phyloP scores from a whole-genome alignment of 1,284 basidiomycete species.

The Chalciporus piperatoides region DNA sequence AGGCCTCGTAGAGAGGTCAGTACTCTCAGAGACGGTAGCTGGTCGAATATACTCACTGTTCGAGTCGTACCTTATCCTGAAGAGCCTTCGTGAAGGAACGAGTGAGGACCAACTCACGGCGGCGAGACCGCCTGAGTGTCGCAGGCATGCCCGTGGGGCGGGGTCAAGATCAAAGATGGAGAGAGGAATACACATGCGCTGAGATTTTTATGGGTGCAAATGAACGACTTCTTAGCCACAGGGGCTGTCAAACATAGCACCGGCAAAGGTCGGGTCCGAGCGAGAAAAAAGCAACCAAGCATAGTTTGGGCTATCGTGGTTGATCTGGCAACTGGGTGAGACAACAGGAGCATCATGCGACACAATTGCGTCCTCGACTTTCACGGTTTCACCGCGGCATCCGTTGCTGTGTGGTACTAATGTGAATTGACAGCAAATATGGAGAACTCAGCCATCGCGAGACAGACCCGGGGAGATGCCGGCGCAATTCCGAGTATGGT shows the following conservation, averaged over 20 bases:
- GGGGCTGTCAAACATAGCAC: constrained; percentile 20
- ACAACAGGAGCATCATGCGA: constrained; percentile 12
- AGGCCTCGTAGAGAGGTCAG: constrained; percentile 18
- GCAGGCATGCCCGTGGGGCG: constrained; percentile 33
- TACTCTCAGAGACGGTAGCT: background rate
- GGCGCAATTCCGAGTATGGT: constrained; percentile 8
- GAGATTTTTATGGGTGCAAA: constrained; percentile 30
- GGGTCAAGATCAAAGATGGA: constrained; percentile 13
- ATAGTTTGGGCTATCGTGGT: constrained; percentile 3
- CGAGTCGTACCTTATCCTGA: constrained; percentile 34
- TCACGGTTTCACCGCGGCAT: constrained; percentile 8
- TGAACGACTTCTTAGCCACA: constrained; percentile 28
- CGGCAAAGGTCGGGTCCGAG: constrained; percentile 11
- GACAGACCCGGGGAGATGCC: constrained; percentile 6
- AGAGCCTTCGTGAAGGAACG: constrained; percentile 36
- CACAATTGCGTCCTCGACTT: constrained; percentile 1
- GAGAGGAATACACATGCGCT: constrained; percentile 10
- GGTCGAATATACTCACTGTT: constrained; percentile 24
- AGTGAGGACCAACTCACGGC: constrained; percentile 34
- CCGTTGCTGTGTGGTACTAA: constrained; percentile 19
- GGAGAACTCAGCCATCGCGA: constrained; percentile 20
- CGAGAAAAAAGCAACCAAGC: constrained; percentile 8
- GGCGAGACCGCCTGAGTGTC: constrained; percentile 37
- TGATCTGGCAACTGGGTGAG: constrained; percentile 5
- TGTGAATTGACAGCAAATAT: constrained; percentile 20